Evolutionary conservation across 2,329 filamentous ascomycete species (phyloP).

Genomic region (Microcera coccophila): DNA sequence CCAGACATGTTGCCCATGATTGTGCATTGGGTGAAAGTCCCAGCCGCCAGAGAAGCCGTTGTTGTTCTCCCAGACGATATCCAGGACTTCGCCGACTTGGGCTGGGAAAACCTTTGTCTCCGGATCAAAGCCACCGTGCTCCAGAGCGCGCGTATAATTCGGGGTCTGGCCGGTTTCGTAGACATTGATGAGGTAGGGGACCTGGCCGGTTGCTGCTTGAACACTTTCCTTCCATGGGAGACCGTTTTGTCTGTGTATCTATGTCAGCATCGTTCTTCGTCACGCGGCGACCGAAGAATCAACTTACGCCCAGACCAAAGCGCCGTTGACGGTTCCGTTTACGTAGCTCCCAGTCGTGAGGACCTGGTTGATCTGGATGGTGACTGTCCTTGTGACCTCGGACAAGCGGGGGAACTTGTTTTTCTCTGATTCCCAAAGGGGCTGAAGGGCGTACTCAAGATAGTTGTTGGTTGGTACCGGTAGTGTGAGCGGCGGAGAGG

Average conservation of each 20-base stretch:
- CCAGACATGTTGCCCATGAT: too few relatives aligned
- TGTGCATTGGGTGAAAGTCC: too few relatives aligned
- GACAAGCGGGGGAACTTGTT: constrained; percentile 39
- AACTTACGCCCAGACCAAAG: too few relatives aligned
- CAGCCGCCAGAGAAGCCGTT: constrained; percentile 29
- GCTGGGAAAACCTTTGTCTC: constrained; percentile 48
- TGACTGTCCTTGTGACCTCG: constrained; percentile 49
- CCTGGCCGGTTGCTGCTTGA: too few relatives aligned
- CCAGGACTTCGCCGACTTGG: constrained; percentile 52
- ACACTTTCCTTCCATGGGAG: too few relatives aligned
- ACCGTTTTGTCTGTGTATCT: too few relatives aligned
- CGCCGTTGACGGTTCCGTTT: too few relatives aligned
- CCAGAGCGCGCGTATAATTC: constrained; percentile 47
- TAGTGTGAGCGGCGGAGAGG: constrained; percentile 26
- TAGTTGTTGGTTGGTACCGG: constrained; percentile 36
- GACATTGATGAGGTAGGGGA: too few relatives aligned
- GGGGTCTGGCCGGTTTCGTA: too few relatives aligned
- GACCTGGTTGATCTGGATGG: constrained; percentile 43
- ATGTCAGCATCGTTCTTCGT: too few relatives aligned
- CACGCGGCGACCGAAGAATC: too few relatives aligned
- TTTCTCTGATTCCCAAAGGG: too few relatives aligned
- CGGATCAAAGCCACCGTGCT: constrained; percentile 53
- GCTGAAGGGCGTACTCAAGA: constrained; percentile 40
- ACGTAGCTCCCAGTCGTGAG: constrained; percentile 35
- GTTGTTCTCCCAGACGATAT: constrained; percentile 48